Percentiles rank a stretch among this genome's conserved stretches.
These are phyloP conservation scores for Phyllosticta capitalensis DNA, from an alignment of 2,329 filamentous ascomycete genomes.

Conservation along the genomic window DNA sequence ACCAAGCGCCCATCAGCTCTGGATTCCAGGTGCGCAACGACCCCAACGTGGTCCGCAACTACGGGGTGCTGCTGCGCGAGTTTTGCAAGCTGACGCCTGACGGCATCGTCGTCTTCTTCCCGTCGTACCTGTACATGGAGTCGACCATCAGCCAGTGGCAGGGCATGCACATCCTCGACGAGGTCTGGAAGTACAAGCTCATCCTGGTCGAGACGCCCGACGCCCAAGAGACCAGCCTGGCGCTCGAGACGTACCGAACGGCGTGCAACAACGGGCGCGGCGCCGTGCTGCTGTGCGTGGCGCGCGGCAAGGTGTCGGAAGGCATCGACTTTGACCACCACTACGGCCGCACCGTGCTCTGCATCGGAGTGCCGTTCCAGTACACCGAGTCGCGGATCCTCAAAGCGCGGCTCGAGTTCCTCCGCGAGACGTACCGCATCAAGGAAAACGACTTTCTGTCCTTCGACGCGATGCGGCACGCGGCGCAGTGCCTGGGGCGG, in stretches of 20 bases:
- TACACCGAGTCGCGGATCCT: conserved; percentile 97
- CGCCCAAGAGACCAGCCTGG: conserved; percentile 90
- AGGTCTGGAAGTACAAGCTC: conserved; percentile 98
- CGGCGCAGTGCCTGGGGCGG: conserved; percentile 89
- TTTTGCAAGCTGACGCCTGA: conserved; percentile 95
- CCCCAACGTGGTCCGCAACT: conserved; percentile 92
- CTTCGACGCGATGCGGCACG: conserved; percentile 99
- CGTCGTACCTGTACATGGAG: conserved; percentile 98
- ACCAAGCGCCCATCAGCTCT: conserved; percentile 87
- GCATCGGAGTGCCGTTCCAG: conserved; percentile 95
- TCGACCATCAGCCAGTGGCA: conserved; percentile 99
- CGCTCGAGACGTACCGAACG: conserved; percentile 91
- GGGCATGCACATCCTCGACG: conserved; percentile 93
- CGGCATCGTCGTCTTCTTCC: conserved; percentile 98
- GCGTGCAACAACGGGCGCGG: conserved; percentile 96
- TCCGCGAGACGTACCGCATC: conserved; percentile 96
- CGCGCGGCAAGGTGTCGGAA: conserved; percentile 92
- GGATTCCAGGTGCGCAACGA: conserved; percentile 94
- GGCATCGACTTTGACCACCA: conserved; percentile 99
- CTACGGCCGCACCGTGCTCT: conserved; percentile 89
- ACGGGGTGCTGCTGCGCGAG: conserved; percentile 84
- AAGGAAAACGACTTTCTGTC: conserved; percentile 95
- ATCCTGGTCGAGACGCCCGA: conserved; percentile 97
- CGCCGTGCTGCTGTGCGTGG: conserved; percentile 87
- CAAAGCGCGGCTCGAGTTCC: conserved; percentile 87